These are phyloP conservation scores for Penicillium griseofulvum DNA, from an alignment of 2,329 filamentous ascomycete species.

Conservation along the genomic window DNA sequence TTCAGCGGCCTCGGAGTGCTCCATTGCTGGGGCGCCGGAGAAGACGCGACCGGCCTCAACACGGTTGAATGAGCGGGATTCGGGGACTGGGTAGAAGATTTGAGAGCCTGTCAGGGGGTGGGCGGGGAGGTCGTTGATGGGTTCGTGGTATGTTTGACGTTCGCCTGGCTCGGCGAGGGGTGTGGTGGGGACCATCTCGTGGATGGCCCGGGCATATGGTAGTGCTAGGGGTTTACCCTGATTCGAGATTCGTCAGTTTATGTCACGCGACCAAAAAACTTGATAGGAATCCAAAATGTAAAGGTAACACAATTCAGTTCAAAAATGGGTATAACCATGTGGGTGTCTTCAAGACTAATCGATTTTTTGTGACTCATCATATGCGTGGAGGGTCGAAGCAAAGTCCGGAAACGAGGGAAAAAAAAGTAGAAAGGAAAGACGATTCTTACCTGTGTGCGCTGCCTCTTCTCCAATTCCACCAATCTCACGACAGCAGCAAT, in stretches of 20 bases:
- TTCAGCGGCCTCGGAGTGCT: slow-evolving; percentile 21
- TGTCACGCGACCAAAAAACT: slow-evolving; percentile 19
- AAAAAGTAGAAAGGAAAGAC: not conserved
- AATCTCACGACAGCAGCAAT: slow-evolving; percentile 82
- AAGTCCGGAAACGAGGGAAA: not conserved
- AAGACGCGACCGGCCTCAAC: slow-evolving; percentile 64
- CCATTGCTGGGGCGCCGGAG: slow-evolving; percentile 43
- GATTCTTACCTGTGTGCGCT: slow-evolving; percentile 67
- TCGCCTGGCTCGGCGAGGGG: slow-evolving; percentile 40
- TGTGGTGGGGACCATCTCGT: slow-evolving; percentile 77
- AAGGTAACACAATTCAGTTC: slow-evolving; percentile 22
- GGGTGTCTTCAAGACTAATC: slow-evolving; percentile 99
- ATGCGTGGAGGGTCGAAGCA: slow-evolving; percentile 12
- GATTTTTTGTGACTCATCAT: slow-evolving; percentile 75
- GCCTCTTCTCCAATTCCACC: slow-evolving; percentile 80
- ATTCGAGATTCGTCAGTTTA: slow-evolving; percentile 12
- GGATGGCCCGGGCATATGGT: slow-evolving; percentile 73
- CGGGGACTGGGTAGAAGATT: slow-evolving; percentile 63
- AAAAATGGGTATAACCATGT: slow-evolving; percentile 55
- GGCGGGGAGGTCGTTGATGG: slow-evolving; percentile 63
- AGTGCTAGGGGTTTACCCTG: slow-evolving; percentile 74
- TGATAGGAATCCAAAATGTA: slow-evolving; percentile 3
- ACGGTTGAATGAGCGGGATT: slow-evolving; percentile 64
- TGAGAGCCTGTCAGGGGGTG: slow-evolving; percentile 55
- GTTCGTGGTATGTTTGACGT: slow-evolving; percentile 52